phyloP scores from a whole-genome alignment of 805 yeast species.

The Ogataea trehalophila region DNA sequence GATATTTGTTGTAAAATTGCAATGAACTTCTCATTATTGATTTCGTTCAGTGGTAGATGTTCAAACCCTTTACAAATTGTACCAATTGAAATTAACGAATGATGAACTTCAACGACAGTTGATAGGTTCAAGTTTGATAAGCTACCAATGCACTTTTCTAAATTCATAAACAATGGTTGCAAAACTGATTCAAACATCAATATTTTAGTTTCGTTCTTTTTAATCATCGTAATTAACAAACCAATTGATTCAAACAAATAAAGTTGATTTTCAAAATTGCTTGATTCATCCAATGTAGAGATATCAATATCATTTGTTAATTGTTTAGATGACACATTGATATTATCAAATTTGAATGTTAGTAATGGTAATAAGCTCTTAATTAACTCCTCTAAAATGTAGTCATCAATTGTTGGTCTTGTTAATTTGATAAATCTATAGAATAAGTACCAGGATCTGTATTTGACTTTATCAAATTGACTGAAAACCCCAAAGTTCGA shows the following conservation, averaged over 20 bases:
- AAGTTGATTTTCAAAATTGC: constrained; percentile 72
- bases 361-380: constrained; percentile 58
- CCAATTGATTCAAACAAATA: constrained; percentile 87
- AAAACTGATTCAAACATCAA: constrained; percentile 59
- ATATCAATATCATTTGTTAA: constrained; percentile 29
- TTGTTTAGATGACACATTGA: constrained; percentile 15
- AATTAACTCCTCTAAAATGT: constrained; percentile 51
- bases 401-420: constrained; percentile 55
- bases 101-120: constrained; percentile 72
- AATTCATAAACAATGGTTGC: constrained; percentile 66
- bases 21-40: constrained; percentile 27
- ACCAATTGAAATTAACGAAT: constrained; percentile 81
- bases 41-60: constrained; percentile 23
- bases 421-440: constrained; percentile 76
- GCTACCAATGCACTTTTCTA: constrained; percentile 57
- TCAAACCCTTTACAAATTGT: constrained; percentile 86
- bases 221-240: constrained; percentile 53
- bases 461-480: constrained; percentile 64
- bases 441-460: constrained; percentile 87
- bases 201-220: constrained; percentile 38
- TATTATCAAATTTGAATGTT: constrained; percentile 52
- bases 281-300: constrained; percentile 43
- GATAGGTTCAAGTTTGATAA: constrained; percentile 34
- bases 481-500: constrained; percentile 81
- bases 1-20: constrained; percentile 40